Base-by-base conservation (phyloP, 805 yeast species). In the Torulaspora gathmanii region DNA sequence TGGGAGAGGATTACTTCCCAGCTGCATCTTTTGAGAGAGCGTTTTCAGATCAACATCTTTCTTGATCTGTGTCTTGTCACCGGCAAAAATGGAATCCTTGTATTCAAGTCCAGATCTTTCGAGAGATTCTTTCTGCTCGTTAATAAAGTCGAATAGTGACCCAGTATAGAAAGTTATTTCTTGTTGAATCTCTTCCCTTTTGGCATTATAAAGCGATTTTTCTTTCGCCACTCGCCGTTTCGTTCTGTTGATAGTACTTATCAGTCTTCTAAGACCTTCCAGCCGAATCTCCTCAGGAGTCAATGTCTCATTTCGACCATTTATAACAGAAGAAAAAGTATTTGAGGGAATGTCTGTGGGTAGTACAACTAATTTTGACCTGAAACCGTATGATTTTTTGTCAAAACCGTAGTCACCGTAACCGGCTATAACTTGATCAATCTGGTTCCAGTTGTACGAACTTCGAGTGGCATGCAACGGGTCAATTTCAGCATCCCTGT, bases 401-500 rank as follows among this genome's bases (percentile, higher is more conserved):
- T 80, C 79, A 6, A 61, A 51, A 45, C 79, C 68, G 1, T 79
- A 77, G 52, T 88, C 96, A 23, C 83, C 89, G 60, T 83, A 86
- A 3, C 99, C 99, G 0, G 97, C 95, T n/a, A 90, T 64, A 19
- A 78, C 77, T 58, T 88, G 96, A 68, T 93, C 99, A 53, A 90
- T 73, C 50, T 82, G 84, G 55, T 90, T 90, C 99, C 99, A 93
- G 50, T 90, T 89, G 50, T 79, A 77, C 11, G 71, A 68, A 35
- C 75, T 65, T 2, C 83, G 75, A 27, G 74, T 74, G 12, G 73
- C 72, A 34, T 75, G 74, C 15, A 77, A 67, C 2, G 81, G 78
- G 47, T 79, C 80, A 5, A 83, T 74, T 44, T 69, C 71, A 1
- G 88, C 74, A 2, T 74, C 70, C 19, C 78, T 68, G 57, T 83